A percentile compares a stretch with the other conserved stretches of the same genome.
Conservation (phyloP, 345 rosid species). For the Rubroshorea leprosula region DNA sequence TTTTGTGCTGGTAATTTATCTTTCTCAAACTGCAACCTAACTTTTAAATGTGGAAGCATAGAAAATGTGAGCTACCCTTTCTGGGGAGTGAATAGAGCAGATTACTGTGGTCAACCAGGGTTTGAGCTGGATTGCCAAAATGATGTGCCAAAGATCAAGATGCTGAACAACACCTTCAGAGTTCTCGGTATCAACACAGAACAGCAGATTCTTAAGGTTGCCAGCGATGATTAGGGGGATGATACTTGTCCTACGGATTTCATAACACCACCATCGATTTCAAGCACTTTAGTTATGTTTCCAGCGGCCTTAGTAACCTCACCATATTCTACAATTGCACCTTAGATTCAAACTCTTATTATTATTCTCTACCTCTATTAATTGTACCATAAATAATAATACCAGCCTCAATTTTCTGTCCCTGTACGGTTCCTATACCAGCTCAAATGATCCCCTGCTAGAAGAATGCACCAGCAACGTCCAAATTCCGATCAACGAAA, state of each 20-base stretch:
- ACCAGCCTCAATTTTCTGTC: not conserved
- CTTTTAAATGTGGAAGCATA: slow-evolving; percentile 6
- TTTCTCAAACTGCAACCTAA: not conserved
- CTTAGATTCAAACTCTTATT: too few relatives aligned
- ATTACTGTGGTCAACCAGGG: slow-evolving; percentile 26
- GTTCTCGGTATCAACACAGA: not conserved
- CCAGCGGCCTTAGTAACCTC: slow-evolving; percentile 22
- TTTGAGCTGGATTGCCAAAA: slow-evolving; percentile 12
- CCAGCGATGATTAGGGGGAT: slow-evolving; percentile 20
- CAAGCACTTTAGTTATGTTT: not conserved
- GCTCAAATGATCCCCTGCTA: not conserved
- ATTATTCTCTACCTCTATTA: not conserved
- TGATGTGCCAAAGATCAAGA: slow-evolving; percentile 2
- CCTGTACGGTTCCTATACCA: too few relatives aligned
- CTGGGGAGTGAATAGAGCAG: not conserved
- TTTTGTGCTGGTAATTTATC: not conserved
- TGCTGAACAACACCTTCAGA: slow-evolving; percentile 3
- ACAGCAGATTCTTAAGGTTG: not conserved
- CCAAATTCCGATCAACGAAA: not conserved
- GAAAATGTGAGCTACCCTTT: slow-evolving; percentile 20
- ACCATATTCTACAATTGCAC: not conserved
- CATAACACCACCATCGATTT: not conserved
- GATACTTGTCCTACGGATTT: slow-evolving; percentile 14
- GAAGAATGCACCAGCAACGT: not conserved
- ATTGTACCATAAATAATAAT: not conserved